Evolutionary conservation across 306 rosid genomes (phyloP).

Genomic region (Biancaea sappan): DNA sequence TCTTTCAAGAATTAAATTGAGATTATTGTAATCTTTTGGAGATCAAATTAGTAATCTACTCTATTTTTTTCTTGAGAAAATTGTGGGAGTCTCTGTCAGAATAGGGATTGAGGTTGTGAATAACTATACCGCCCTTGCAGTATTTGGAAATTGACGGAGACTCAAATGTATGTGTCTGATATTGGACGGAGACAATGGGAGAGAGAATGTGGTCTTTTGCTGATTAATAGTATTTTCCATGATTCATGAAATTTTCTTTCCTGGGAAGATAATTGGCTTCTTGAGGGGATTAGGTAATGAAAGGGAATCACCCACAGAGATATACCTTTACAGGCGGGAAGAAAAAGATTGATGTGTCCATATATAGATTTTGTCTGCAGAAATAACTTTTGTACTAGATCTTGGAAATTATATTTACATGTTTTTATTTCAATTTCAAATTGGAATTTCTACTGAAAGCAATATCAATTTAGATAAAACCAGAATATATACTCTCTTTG

Average conservation of each 20-base stretch:
- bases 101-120: slow-evolving; percentile 22
- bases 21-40: no score
- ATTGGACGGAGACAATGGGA: slow-evolving; percentile 50
- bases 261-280: slow-evolving; percentile 29
- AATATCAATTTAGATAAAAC: slow-evolving; percentile 8
- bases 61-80: slow-evolving; percentile 42
- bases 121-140: slow-evolving; percentile 42
- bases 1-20: no score
- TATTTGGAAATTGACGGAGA: slow-evolving; percentile 44
- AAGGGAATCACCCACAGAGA: slow-evolving; percentile 36
- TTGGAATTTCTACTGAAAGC: background rate
- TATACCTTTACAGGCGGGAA: slow-evolving; percentile 39
- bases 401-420: no score
- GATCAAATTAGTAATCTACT: no score
- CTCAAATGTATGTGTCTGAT: slow-evolving; percentile 37
- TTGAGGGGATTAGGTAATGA: slow-evolving; percentile 58
- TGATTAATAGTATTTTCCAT: background rate
- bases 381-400: no score
- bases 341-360: slow-evolving; percentile 42
- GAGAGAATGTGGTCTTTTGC: background rate
- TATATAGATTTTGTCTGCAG: background rate
- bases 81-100: slow-evolving; percentile 42
- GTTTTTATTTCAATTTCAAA: background rate
- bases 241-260: slow-evolving; percentile 29
- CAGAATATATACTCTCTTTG: no score